Base-by-base conservation (phyloP, 2,329 filamentous ascomycete genomes). In the Xylaria hypoxylon region DNA sequence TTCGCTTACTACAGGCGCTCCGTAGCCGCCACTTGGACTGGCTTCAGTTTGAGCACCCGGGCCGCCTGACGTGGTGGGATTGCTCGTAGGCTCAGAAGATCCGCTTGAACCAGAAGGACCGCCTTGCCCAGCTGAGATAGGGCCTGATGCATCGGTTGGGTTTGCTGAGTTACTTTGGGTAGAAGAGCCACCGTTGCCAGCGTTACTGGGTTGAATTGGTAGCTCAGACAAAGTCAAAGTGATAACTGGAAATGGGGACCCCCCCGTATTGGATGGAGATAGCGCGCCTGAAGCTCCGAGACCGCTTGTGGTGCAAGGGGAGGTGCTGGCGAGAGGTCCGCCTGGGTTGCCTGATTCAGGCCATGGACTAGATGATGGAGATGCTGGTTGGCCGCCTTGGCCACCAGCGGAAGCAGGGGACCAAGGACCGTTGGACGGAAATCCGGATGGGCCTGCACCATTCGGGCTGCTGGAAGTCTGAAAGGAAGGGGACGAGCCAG, bases 211-310 rank as follows among this genome's bases (percentile, higher is more conserved):
- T 57, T 51, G 57, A 38, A 45, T 33, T 38, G 64, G 45, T n/a
- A 65, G 15, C 15, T 69, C 67, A 67, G 72, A 73, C 11, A 68
- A 55, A 19, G 72, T 73, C n/a, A 74, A 38, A 28, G 73, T 75
- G 55, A 73, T 67, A 13, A 71, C 72, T 52, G 73, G 72, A 22
- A 70, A 63, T 51, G 66, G 66, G 22, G 62, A 62, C 31, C 68
- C 60, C 48, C 64, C 72, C 48, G 68, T 67, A 40, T 66, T 62
- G n/a, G 65, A 59, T 55, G 42, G 11, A 5, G 60, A 50, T 42
- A 64, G 50, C 6, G 22, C 22, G 15, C 55, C 51, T 19, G 64
- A 62, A 28, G 59, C 44, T 11, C 56, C 51, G 35, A 50, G 13
- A 3, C 57, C 52, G n/a, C 35, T 45, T 19, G 42, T 42, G 5